These are phyloP conservation scores for Globisporangium takayamanum DNA, from an alignment of 352 stramenopile genomes.

Conservation along the genomic window DNA sequence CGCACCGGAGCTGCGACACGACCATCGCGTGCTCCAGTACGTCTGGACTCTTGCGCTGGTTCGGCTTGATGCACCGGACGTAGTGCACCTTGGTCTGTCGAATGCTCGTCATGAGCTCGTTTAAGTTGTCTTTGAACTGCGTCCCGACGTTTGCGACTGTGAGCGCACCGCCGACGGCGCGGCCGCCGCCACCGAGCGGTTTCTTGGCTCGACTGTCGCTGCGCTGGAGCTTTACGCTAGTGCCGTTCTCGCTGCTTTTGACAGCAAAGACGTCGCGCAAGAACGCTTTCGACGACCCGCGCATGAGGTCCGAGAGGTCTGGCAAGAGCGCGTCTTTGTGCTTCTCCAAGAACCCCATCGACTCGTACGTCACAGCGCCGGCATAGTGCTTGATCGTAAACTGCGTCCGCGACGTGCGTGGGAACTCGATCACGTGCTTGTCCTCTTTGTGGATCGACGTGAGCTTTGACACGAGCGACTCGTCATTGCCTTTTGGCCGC, in stretches of 20 bases:
- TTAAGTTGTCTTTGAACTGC: slow-evolving; percentile 89
- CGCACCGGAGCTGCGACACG: slow-evolving; percentile 95
- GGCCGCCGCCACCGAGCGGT: slow-evolving; percentile 8
- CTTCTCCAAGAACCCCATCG: slow-evolving; percentile 91
- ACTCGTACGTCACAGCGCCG: slow-evolving; percentile 87
- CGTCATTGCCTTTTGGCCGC: slow-evolving; percentile 82
- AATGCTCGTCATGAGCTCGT: slow-evolving; percentile 92
- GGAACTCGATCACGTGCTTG: slow-evolving; percentile 79
- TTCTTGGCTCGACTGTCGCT: slow-evolving; percentile 16
- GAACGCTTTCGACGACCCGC: slow-evolving; percentile 36
- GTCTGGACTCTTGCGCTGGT: slow-evolving; percentile 89
- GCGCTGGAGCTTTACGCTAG: background rate
- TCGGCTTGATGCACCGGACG: slow-evolving; percentile 99
- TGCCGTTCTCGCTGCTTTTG: slow-evolving; percentile 15
- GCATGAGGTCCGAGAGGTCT: slow-evolving; percentile 84
- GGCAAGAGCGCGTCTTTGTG: slow-evolving; percentile 92
- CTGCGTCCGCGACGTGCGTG: slow-evolving; percentile 75
- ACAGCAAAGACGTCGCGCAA: slow-evolving; percentile 42
- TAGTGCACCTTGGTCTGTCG: slow-evolving; percentile 96
- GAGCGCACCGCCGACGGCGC: slow-evolving; percentile 28
- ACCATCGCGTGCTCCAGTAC: slow-evolving; percentile 90
- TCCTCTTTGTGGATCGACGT: slow-evolving; percentile 39
- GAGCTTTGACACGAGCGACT: slow-evolving; percentile 73
- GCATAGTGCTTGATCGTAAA: slow-evolving; percentile 94
- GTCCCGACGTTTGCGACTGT: slow-evolving; percentile 61